These are phyloP conservation scores for Euclidium syriacum DNA, from an alignment of 345 rosid genomes.

Conservation along the genomic window DNA sequence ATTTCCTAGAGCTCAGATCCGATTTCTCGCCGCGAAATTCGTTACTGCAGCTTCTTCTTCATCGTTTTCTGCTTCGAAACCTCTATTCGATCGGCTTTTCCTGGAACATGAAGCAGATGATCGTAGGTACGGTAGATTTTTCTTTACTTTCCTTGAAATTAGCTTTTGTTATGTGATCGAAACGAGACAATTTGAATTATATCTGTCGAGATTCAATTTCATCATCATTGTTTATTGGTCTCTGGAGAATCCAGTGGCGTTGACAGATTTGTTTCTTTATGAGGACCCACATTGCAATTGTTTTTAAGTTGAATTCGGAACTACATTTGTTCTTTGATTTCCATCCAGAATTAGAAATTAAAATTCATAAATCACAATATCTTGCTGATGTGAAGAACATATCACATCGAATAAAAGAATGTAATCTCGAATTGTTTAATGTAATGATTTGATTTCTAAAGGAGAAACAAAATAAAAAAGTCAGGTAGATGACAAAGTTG, in stretches of 20 bases:
- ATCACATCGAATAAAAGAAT: background rate
- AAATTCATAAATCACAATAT: background rate
- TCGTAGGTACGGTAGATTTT: slow-evolving; percentile 16
- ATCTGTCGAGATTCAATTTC: slow-evolving; percentile 4
- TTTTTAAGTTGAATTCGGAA: background rate
- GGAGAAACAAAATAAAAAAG: background rate
- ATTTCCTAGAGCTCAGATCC: slow-evolving; percentile 25
- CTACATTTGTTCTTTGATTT: background rate
- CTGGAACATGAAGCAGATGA: slow-evolving; percentile 16
- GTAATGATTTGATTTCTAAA: slow-evolving; percentile 5
- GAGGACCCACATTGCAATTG: slow-evolving; percentile 11
- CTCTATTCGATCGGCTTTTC: slow-evolving; percentile 14
- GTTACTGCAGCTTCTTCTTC: slow-evolving; percentile 5
- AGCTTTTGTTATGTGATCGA: background rate
- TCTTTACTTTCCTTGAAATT: background rate
- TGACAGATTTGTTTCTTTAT: slow-evolving; percentile 16
- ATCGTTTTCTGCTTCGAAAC: background rate
- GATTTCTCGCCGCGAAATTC: slow-evolving; percentile 19
- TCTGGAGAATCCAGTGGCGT: background rate
- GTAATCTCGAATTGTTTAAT: slow-evolving; percentile 6
- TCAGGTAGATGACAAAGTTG: slow-evolving; percentile 20
- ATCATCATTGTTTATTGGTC: background rate
- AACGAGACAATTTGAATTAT: background rate
- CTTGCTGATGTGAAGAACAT: slow-evolving; percentile 4
- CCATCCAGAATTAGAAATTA: background rate